Conservation (phyloP, 371 early-diverging fungal species). For the Lichtheimia ornata region DNA sequence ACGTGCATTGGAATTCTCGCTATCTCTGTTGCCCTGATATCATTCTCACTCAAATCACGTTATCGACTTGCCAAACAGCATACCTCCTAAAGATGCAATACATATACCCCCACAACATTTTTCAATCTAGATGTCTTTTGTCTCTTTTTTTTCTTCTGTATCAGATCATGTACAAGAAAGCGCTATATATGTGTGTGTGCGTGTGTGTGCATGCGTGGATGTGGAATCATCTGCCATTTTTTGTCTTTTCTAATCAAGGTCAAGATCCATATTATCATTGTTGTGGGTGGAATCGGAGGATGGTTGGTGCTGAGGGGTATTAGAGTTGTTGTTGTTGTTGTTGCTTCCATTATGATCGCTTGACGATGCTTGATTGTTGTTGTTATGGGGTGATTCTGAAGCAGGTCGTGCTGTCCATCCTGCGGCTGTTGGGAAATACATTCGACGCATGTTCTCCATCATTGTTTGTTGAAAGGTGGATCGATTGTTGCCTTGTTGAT, state of each 20-base stretch:
- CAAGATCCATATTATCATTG: constrained; percentile 22
- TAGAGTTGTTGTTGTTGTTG: constrained; percentile 10
- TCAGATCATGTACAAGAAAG: constrained; percentile 1
- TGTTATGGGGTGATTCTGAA: background rate
- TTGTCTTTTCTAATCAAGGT: constrained; percentile 20
- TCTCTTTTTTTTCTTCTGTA: constrained; percentile 2
- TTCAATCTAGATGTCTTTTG: background rate
- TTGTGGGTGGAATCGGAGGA: constrained; percentile 3
- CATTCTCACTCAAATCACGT: constrained; percentile 30
- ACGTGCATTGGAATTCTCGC: constrained; percentile 43
- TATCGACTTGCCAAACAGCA: constrained; percentile 15
- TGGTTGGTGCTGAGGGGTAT: constrained; percentile 5
- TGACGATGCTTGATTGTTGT: constrained; percentile 3
- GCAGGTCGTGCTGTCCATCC: constrained; percentile 27
- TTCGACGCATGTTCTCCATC: constrained; percentile 1
- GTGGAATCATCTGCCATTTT: background rate
- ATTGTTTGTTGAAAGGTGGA: background rate
- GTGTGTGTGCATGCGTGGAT: background rate
- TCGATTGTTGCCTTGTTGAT: background rate
- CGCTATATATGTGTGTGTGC: background rate
- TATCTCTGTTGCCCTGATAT: constrained; percentile 36
- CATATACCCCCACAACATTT: background rate
- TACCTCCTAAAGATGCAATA: constrained; percentile 5
- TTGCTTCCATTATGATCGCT: constrained; percentile 14
- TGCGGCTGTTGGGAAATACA: constrained; percentile 12